A percentile compares a stretch with the other conserved stretches of the same genome.
These are phyloP conservation scores for Diaporthe destruens DNA, from an alignment of 2,329 filamentous ascomycete species.

Conservation along the genomic window DNA sequence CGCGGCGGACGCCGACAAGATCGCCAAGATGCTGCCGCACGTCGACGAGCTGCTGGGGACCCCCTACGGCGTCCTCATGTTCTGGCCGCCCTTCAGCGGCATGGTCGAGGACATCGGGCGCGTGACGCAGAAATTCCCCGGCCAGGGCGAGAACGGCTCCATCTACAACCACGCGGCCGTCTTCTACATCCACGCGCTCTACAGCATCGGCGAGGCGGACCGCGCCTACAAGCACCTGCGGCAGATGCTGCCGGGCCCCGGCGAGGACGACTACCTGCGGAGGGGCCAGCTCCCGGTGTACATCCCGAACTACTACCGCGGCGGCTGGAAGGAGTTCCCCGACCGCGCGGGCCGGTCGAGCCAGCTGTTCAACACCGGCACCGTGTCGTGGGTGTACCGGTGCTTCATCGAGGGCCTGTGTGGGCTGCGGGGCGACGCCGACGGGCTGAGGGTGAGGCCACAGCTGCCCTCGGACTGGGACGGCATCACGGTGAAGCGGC, in stretches of 20 bases:
- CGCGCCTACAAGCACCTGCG: slow-evolving; percentile 64
- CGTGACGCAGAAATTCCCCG: slow-evolving; percentile 69
- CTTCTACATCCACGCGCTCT: slow-evolving; percentile 68
- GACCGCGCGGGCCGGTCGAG: slow-evolving; percentile 67
- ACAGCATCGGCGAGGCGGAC: slow-evolving; percentile 62
- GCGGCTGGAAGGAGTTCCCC: slow-evolving; percentile 61
- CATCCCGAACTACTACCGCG: slow-evolving; percentile 71
- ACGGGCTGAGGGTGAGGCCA: slow-evolving; percentile 61
- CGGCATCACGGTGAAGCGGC: slow-evolving; percentile 59
- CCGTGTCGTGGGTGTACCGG: slow-evolving; percentile 68
- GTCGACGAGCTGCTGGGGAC: slow-evolving; percentile 65
- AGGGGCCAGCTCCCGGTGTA: slow-evolving; percentile 69
- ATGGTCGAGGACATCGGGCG: slow-evolving; percentile 72
- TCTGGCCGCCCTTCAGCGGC: slow-evolving; percentile 63
- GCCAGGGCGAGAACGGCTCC: slow-evolving; percentile 69
- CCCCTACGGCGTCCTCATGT: slow-evolving; percentile 68
- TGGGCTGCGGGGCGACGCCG: slow-evolving; percentile 62
- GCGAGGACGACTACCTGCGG: slow-evolving; percentile 62
- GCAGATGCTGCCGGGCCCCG: slow-evolving; percentile 67
- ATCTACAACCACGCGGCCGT: slow-evolving; percentile 70
- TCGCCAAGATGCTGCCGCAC: slow-evolving; percentile 59
- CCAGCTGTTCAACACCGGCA: slow-evolving; percentile 71
- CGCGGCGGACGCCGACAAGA: slow-evolving; percentile 59
- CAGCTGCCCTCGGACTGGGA: slow-evolving; percentile 65
- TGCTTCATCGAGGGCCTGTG: slow-evolving; percentile 68